Evolutionary conservation across 495 filamentous ascomycete species (phyloP).

Genomic region (Wilcoxina mikolae): DNA sequence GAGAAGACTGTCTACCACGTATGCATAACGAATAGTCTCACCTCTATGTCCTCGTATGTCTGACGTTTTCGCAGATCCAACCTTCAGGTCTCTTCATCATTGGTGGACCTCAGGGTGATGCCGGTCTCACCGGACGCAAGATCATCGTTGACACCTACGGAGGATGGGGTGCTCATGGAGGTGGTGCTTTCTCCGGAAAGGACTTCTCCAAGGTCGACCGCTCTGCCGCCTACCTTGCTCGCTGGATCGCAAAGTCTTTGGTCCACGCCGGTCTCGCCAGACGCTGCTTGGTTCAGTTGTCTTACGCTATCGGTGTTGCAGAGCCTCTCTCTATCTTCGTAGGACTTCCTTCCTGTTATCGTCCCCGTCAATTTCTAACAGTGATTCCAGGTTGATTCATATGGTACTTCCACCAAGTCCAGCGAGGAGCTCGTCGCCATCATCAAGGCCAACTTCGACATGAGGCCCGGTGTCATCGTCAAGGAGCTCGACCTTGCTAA

Average conservation of each 20-base stretch:
- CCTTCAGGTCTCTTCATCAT: constrained; percentile 98
- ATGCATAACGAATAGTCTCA: constrained; percentile 26
- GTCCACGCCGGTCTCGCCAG: constrained; percentile 76
- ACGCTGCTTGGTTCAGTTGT: constrained; percentile 88
- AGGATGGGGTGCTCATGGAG: constrained; percentile 98
- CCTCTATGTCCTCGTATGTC: neutral
- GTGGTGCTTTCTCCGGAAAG: constrained; percentile 99
- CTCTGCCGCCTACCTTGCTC: constrained; percentile 89
- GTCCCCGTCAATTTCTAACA: constrained; percentile 10
- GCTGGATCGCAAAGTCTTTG: constrained; percentile 98
- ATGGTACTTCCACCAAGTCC: constrained; percentile 60
- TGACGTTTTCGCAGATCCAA: constrained; percentile 56
- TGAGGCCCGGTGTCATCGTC: constrained; percentile 95
- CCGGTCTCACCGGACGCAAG: constrained; percentile 96
- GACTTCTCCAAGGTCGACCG: constrained; percentile 99
- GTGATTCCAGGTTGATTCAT: constrained; percentile 41
- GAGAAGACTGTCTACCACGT: constrained; percentile 89
- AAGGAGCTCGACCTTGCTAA: constrained; percentile 87
- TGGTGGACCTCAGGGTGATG: constrained; percentile 96
- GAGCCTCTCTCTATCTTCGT: constrained; percentile 89
- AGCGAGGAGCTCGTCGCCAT: constrained; percentile 79
- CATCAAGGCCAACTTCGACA: constrained; percentile 88
- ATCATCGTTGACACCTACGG: constrained; percentile 99
- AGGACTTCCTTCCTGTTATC: constrained; percentile 30
- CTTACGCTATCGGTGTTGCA: constrained; percentile 96